phyloP scores from a whole-genome alignment of 345 rosid species.

The Euphorbia lathyris region DNA sequence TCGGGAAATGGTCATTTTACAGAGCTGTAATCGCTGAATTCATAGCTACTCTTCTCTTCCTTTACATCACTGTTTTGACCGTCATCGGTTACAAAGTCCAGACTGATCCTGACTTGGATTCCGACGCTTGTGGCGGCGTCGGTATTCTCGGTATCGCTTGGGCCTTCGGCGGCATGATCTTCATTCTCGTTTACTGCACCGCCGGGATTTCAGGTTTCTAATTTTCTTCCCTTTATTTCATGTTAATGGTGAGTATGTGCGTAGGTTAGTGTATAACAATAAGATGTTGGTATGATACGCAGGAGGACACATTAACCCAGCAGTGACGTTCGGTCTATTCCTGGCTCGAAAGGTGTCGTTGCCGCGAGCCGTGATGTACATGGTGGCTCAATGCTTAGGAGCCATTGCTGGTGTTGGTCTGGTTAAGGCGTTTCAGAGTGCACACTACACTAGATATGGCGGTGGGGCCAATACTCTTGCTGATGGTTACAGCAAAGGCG shows the following conservation, averaged over 20 bases:
- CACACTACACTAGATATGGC: slow-evolving; percentile 45
- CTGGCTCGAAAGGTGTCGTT: slow-evolving; percentile 75
- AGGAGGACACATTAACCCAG: slow-evolving; percentile 90
- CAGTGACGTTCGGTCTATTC: slow-evolving; percentile 77
- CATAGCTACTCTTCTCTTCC: slow-evolving; percentile 77
- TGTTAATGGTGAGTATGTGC: neutral
- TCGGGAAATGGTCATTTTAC: slow-evolving; percentile 73
- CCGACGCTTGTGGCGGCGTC: slow-evolving; percentile 56
- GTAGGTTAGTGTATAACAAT: neutral
- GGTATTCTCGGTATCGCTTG: slow-evolving; percentile 84
- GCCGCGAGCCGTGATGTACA: slow-evolving; percentile 60
- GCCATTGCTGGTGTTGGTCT: slow-evolving; percentile 82
- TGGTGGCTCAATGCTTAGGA: slow-evolving; percentile 71
- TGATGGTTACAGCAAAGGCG: slow-evolving; percentile 50
- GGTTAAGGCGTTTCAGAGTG: slow-evolving; percentile 60
- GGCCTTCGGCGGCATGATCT: slow-evolving; percentile 91
- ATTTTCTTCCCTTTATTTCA: neutral
- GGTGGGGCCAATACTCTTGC: slow-evolving; percentile 71
- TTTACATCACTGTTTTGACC: slow-evolving; percentile 63
- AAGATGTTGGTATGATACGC: neutral
- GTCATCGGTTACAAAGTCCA: slow-evolving; percentile 73
- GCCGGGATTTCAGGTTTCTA: slow-evolving; percentile 73
- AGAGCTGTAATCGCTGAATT: slow-evolving; percentile 84
- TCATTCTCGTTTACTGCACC: slow-evolving; percentile 78
- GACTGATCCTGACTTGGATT: slow-evolving; percentile 20